Conservation (phyloP, 805 yeast species). For the Kuraishia molischiana region DNA sequence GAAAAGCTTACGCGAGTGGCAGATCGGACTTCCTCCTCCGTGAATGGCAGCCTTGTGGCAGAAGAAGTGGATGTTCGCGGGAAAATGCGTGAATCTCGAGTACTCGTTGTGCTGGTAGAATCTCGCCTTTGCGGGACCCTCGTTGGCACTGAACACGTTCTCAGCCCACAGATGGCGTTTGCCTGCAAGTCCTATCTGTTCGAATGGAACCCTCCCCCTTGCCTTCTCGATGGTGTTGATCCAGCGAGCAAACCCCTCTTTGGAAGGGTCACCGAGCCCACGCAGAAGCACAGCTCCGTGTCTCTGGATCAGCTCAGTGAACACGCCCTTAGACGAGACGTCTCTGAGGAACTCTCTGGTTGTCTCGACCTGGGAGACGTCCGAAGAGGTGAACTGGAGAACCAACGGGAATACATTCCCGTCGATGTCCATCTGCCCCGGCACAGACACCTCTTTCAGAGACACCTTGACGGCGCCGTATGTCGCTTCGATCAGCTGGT, state of each 20-base stretch:
- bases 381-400: neutral
- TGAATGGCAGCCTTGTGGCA: slow-evolving; percentile 12
- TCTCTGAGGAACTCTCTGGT: slow-evolving; percentile 6
- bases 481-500: too few relatives aligned
- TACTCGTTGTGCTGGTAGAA: slow-evolving; percentile 24
- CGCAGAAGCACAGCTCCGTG: slow-evolving; percentile 23
- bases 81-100: slow-evolving; percentile 19
- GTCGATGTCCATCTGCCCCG: neutral
- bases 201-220: slow-evolving; percentile 15
- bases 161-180: slow-evolving; percentile 16
- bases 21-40: slow-evolving; percentile 7
- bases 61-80: slow-evolving; percentile 16
- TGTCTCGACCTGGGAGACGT: slow-evolving; percentile 1
- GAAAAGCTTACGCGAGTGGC: slow-evolving; percentile 12
- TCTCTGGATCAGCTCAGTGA: slow-evolving; percentile 11
- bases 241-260: slow-evolving; percentile 11
- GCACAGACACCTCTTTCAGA: neutral
- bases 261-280: slow-evolving; percentile 11
- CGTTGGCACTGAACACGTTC: slow-evolving; percentile 21
- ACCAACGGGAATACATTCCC: neutral
- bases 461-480: neutral
- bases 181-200: slow-evolving; percentile 20
- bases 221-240: slow-evolving; percentile 13
- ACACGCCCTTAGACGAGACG: slow-evolving; percentile 13
- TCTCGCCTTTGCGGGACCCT: slow-evolving; percentile 14